Percentiles rank a stretch among this genome's conserved stretches.
phyloP scores from a whole-genome alignment of 768 basidiomycete species.

The Sistotremastrum niveocremeum region DNA sequence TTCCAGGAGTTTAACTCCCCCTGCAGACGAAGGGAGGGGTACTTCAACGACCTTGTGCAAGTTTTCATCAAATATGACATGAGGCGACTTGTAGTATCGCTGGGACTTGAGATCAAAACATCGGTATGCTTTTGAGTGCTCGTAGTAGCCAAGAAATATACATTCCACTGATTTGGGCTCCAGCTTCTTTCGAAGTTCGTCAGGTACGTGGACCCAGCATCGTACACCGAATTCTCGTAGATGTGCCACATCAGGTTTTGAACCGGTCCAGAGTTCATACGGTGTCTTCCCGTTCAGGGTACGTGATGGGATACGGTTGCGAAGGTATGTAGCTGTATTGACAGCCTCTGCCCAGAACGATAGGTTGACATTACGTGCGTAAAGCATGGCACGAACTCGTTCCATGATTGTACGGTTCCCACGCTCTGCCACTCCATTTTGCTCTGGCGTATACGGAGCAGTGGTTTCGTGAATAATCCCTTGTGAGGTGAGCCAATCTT shows the following conservation, averaged over 20 bases:
- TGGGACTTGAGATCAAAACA: too few species aligned
- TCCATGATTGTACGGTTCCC: conserved; percentile 25
- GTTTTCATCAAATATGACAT: too few species aligned
- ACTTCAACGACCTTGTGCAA: too few species aligned
- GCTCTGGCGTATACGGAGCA: conserved; percentile 26
- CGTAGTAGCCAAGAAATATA: conserved; percentile 7
- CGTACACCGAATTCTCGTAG: conserved; percentile 19
- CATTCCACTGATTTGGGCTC: conserved; percentile 6
- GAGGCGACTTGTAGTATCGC: too few species aligned
- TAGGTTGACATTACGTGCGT: conserved; percentile 21
- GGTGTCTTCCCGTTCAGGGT: conserved; percentile 13
- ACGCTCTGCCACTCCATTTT: conserved; percentile 32
- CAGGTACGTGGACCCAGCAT: conserved; percentile 14
- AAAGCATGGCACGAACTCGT: conserved; percentile 21
- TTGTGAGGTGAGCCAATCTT: conserved; percentile 14
- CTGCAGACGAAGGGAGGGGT: too few species aligned
- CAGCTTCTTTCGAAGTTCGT: conserved; percentile 16
- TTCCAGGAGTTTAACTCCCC: too few species aligned
- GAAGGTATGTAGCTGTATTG: conserved; percentile 21
- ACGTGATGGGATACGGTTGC: conserved; percentile 19
- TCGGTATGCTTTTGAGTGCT: conserved; percentile 5
- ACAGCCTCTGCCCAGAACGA: conserved; percentile 27
- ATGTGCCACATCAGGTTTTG: conserved; percentile 16
- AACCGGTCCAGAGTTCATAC: conserved; percentile 7
- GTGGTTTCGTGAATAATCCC: conserved; percentile 28